Conservation (phyloP, 805 yeast species). For the Candida sonorensis region DNA sequence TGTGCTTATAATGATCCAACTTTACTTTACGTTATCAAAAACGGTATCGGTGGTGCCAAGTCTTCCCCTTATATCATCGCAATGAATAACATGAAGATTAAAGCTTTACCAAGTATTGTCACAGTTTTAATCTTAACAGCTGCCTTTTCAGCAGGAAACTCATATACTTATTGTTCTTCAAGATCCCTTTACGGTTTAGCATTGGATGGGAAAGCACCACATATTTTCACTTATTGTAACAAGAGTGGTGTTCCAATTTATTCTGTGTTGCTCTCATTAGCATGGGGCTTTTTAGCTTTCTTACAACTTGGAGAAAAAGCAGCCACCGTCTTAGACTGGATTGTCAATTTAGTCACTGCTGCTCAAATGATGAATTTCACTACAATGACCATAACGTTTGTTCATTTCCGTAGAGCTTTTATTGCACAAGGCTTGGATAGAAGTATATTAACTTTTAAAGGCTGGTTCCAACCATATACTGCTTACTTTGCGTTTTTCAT, state of each 20-base stretch:
- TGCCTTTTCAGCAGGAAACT: conserved; percentile 43
- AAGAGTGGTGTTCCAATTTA: conserved; percentile 41
- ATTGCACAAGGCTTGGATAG: conserved; percentile 45
- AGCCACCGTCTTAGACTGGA: conserved; percentile 65
- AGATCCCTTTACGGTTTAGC: conserved; percentile 42
- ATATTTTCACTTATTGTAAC: conserved; percentile 35
- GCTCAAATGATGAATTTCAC: conserved; percentile 60
- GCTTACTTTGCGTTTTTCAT: conserved; percentile 42
- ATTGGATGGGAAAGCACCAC: conserved; percentile 40
- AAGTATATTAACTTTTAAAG: conserved; percentile 38
- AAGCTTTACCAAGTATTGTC: conserved; percentile 38
- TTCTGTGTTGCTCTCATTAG: conserved; percentile 34
- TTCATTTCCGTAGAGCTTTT: conserved; percentile 57
- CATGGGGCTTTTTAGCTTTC: conserved; percentile 39
- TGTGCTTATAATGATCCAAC: conserved; percentile 37
- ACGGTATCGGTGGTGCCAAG: conserved; percentile 37
- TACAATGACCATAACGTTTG: conserved; percentile 48
- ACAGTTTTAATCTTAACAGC: conserved; percentile 36
- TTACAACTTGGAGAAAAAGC: conserved; percentile 50
- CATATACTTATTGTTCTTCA: conserved; percentile 41
- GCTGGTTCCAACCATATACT: conserved; percentile 56
- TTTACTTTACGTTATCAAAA: conserved; percentile 26
- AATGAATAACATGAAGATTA: conserved; percentile 37
- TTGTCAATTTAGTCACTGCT: conserved; percentile 63
- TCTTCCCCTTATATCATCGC: conserved; percentile 44